Percentiles rank a stretch among this genome's conserved stretches.
phyloP scores from a whole-genome alignment of 2,329 filamentous ascomycete species.

The Colletotrichum somersetense region DNA sequence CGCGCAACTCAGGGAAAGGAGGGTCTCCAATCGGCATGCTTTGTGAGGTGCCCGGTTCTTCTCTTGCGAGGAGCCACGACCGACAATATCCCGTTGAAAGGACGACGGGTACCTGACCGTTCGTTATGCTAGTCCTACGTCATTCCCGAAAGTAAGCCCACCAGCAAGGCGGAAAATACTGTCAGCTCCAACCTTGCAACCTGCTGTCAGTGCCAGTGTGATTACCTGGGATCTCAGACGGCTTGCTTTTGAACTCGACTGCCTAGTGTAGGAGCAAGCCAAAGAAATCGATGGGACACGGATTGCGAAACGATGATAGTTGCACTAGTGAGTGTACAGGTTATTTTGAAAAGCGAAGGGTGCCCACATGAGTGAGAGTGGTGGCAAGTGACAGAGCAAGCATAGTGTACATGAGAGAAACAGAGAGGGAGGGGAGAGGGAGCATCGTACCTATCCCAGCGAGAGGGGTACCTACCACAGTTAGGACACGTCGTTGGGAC shows the following conservation, averaged over 20 bases:
- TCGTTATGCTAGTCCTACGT: conserved; percentile 35
- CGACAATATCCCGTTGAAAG: conserved; percentile 29
- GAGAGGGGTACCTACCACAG: not conserved
- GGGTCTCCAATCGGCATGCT: not conserved
- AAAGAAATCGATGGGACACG: not conserved
- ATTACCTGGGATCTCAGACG: not conserved
- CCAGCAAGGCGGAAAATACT: not conserved
- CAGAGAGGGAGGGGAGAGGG: not conserved
- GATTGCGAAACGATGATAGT: not conserved
- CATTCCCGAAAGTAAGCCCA: conserved; percentile 33
- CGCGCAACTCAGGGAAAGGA: not conserved
- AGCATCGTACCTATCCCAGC: not conserved
- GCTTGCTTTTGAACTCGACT: not conserved
- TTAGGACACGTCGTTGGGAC: conserved; percentile 4
- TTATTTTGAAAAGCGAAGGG: not conserved
- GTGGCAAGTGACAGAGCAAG: not conserved
- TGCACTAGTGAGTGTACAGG: not conserved
- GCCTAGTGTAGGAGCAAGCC: no score
- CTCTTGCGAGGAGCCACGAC: not conserved
- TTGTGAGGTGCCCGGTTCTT: not conserved
- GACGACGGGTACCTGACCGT: conserved; percentile 38
- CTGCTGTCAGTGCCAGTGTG: not conserved
- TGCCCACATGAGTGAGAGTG: not conserved
- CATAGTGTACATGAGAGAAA: not conserved
- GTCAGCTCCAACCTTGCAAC: not conserved